Base-by-base conservation (phyloP, 176 grass and related monocot species). In the Juncus effusus region DNA sequence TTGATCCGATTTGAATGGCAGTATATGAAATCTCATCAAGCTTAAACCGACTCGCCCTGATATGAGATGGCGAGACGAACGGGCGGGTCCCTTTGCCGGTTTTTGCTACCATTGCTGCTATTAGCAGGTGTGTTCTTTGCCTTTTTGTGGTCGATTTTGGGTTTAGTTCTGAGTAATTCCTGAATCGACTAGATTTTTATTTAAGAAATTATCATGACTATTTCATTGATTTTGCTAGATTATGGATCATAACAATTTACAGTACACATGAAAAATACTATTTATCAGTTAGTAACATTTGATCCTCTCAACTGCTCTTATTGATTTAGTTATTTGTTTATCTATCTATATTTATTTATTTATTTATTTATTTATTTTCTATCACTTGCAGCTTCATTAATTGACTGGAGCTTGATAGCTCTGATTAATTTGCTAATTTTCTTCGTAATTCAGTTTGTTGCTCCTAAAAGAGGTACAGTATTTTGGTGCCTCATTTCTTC, bases 321-420 rank as follows among this genome's bases (percentile, higher is more conserved):
- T 76, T 69, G 36, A 7, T 13, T 51, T 40, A 64, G 28, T 11
- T 79, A 42, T 59, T 69, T 70, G 52, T 44, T 64, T 38, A 63
- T 16, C 52, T 10, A 64, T 13, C 42, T 13, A 7, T 28, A 52
- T 58, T 59, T 36, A 13, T 52, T 11, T 64, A 76, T 77, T 77
- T 28, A 52, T 58, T 59, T 36, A 13, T 52, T 11, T 64, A 76
- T 77, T 77, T 61, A 16, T 61, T 2, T 14, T 59, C 10, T 5
- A 38, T 47, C 73, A 77, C 19, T 61, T 76, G 76, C 85, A 91
- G 93, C 85, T 82, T 88, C 85, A 16, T 79, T 91, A 54, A 75
- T 89, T 64, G 93, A 88, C 70, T 96, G 93, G 82, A 89, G 80
- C 76, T 79, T 96, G 77, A 79, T 91, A 65, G 91, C 75, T 76